Evolutionary conservation across 495 filamentous ascomycete species (phyloP).

Genomic region (Trichoderma parareesei): DNA sequence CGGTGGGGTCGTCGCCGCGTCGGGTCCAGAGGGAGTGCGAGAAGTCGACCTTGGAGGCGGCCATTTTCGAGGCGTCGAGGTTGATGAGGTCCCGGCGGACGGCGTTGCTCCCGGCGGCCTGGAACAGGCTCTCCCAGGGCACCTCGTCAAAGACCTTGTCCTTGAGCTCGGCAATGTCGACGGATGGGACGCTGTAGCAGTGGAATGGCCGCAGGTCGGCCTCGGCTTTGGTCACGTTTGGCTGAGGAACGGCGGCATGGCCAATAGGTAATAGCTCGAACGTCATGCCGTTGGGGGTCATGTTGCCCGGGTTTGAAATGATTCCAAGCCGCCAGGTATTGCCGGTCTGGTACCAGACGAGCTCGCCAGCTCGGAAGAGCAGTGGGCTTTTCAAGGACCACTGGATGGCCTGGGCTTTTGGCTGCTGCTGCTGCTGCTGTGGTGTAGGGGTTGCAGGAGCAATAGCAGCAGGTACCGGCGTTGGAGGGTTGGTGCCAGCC

Average conservation of each 20-base stretch:
- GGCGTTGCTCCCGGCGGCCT: neutral
- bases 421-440: neutral
- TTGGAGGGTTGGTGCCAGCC: neutral
- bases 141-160: conserved; percentile 12
- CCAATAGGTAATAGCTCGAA: conserved; percentile 12
- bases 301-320: neutral
- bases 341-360: conserved; percentile 13
- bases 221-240: neutral
- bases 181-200: conserved; percentile 11
- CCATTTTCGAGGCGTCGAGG: conserved; percentile 15
- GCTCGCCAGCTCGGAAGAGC: conserved; percentile 13
- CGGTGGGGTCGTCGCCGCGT: neutral
- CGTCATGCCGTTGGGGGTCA: neutral
- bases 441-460: neutral
- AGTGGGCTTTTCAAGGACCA: neutral
- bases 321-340: conserved; percentile 12
- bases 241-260: neutral
- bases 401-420: conserved; percentile 3
- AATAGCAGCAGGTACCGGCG: neutral
- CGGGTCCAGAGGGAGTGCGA: conserved; percentile 11
- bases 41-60: conserved; percentile 13
- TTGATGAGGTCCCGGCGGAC: conserved; percentile 8
- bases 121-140: conserved; percentile 1
- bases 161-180: conserved; percentile 9
- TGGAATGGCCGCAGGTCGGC: conserved; percentile 13